These are phyloP conservation scores for Xylariaceae sp. DNA, from an alignment of 2,329 filamentous ascomycete species.

Conservation along the genomic window DNA sequence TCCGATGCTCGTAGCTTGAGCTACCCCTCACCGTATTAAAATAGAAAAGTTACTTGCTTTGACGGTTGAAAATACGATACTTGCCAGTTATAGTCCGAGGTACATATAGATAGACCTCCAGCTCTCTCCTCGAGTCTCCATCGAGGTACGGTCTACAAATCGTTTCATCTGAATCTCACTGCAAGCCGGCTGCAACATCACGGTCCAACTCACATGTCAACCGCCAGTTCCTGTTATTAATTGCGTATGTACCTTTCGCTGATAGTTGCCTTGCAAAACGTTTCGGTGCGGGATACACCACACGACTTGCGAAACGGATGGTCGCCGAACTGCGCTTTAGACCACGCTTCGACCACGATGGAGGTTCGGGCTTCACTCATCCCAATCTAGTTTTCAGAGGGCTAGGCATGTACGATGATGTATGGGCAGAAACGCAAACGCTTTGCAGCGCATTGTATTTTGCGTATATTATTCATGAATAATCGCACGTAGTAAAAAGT, in stretches of 20 bases:
- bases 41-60: too few species aligned
- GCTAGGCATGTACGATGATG: too few species aligned
- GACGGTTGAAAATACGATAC: too few species aligned
- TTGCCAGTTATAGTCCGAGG: too few species aligned
- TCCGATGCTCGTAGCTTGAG: too few species aligned
- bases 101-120: too few species aligned
- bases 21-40: too few species aligned
- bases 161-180: not conserved
- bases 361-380: not conserved
- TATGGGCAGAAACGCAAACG: too few species aligned
- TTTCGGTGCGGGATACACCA: not conserved
- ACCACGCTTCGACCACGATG: not conserved
- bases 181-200: not conserved
- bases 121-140: too few species aligned
- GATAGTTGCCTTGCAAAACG: not conserved
- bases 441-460: too few species aligned
- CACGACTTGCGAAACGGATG: not conserved
- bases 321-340: not conserved
- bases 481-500: too few species aligned
- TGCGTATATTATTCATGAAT: too few species aligned
- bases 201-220: not conserved
- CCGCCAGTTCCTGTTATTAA: not conserved
- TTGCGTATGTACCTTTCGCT: not conserved
- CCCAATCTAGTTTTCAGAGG: not conserved
- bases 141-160: not conserved